These are phyloP conservation scores for Thielaviopsis ethacetica DNA, from an alignment of 2,329 filamentous ascomycete genomes.

Conservation along the genomic window DNA sequence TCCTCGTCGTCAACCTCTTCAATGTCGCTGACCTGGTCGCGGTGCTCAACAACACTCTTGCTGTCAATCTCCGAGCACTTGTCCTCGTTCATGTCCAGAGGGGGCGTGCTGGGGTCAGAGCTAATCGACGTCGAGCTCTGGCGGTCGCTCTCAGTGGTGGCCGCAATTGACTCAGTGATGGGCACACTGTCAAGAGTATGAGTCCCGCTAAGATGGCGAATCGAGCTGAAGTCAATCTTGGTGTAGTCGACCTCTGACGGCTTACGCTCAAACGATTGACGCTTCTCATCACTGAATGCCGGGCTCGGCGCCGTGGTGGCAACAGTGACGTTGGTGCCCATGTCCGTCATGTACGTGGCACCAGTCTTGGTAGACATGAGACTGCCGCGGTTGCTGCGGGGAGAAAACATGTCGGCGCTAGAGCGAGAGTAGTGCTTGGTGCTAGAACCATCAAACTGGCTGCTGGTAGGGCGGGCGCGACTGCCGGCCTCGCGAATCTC, in stretches of 20 bases:
- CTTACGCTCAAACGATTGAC: conserved; percentile 22
- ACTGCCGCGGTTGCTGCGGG: conserved; percentile 52
- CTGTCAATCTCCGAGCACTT: conserved; percentile 2
- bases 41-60: not conserved
- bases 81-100: conserved; percentile 8
- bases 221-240: conserved; percentile 35
- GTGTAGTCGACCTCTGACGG: conserved; percentile 40
- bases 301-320: conserved; percentile 38
- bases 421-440: conserved; percentile 42
- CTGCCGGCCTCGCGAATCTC: conserved; percentile 83
- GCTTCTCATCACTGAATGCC: conserved; percentile 35
- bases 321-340: conserved; percentile 46
- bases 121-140: conserved; percentile 10
- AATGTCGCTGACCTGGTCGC: not conserved
- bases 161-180: conserved; percentile 10
- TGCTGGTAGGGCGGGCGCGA: conserved; percentile 50
- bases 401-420: conserved; percentile 49
- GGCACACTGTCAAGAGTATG: conserved; percentile 20
- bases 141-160: conserved; percentile 10
- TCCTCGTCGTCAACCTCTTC: conserved; percentile 13
- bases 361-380: conserved; percentile 58
- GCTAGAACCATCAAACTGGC: conserved; percentile 69
- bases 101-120: conserved; percentile 10
- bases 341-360: conserved; percentile 53
- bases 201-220: conserved; percentile 29